phyloP scores from a whole-genome alignment of 179 eudicot species.

The Corrigiola litoralis region DNA sequence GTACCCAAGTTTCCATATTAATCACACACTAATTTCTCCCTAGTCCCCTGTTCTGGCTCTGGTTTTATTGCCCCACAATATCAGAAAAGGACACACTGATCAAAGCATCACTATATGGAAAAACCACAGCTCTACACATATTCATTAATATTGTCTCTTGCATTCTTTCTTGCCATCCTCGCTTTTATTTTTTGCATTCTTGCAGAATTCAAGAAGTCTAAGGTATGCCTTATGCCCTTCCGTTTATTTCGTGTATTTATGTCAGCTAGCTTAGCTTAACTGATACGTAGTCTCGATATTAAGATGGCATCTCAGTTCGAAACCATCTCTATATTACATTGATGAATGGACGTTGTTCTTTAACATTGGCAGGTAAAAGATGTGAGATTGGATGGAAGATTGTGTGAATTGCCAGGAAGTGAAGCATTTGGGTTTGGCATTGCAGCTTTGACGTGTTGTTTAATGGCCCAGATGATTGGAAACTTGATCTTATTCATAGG shows the following conservation, averaged over 20 bases:
- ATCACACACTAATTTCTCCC: neutral
- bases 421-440: constrained; percentile 51
- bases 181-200: constrained; percentile 55
- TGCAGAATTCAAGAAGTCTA: constrained; percentile 65
- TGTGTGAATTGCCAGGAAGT: constrained; percentile 56
- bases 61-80: neutral
- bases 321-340: no score
- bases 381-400: constrained; percentile 52
- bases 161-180: constrained; percentile 31
- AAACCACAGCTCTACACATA: constrained; percentile 10
- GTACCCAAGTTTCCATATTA: neutral
- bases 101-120: constrained; percentile 25
- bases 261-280: neutral
- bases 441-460: constrained; percentile 40
- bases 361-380: constrained; percentile 50
- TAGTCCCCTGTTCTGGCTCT: neutral
- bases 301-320: neutral
- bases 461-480: constrained; percentile 51
- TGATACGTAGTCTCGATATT: neutral
- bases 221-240: constrained; percentile 28
- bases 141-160: constrained; percentile 18
- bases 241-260: neutral
- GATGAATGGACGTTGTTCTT: no score
- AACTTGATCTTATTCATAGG: constrained; percentile 28
- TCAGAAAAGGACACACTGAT: neutral